Percentiles rank a stretch among this genome's conserved stretches.
Evolutionary conservation across 1,284 basidiomycete genomes (phyloP).

Genomic region (Pseudozyma hubeiensis): DNA sequence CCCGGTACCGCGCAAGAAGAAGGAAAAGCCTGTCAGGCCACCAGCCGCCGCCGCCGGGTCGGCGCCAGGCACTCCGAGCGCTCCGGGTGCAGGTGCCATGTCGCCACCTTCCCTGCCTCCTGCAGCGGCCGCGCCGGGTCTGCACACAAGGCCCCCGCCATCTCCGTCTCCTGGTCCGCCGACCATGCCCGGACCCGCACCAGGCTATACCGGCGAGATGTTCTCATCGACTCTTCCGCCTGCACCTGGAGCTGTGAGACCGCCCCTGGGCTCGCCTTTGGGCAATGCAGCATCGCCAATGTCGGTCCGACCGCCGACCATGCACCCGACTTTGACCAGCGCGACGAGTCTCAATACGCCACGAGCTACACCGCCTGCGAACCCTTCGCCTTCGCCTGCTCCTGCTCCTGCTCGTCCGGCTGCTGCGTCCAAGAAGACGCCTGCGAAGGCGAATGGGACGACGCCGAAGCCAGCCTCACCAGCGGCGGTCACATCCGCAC

Average conservation of each 20-base stretch:
- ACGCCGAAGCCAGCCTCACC: constrained; percentile 2
- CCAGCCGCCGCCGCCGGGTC: constrained; percentile 14
- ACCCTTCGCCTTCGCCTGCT: constrained; percentile 25
- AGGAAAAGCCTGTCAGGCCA: constrained; percentile 36
- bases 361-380: constrained; percentile 22
- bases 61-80: constrained; percentile 11
- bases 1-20: constrained; percentile 38
- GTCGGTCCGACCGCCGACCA: constrained; percentile 30
- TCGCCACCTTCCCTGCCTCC: constrained; percentile 15
- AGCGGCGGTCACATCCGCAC: constrained; percentile 9
- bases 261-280: constrained; percentile 17
- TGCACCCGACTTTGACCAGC: constrained; percentile 43
- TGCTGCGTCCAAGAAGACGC: constrained; percentile 11
- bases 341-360: constrained; percentile 47
- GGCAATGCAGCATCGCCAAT: constrained; percentile 9
- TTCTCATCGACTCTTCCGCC: constrained; percentile 39
- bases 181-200: constrained; percentile 38
- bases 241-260: constrained; percentile 16
- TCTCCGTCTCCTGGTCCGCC: constrained; percentile 24
- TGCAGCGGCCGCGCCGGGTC: background rate
- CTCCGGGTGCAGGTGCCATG: constrained; percentile 11
- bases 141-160: constrained; percentile 16
- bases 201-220: constrained; percentile 38
- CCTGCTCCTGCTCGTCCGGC: constrained; percentile 4
- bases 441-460: constrained; percentile 18